Evolutionary conservation across 257 asterid species (phyloP).

Genomic region (Petunia axillaris): DNA sequence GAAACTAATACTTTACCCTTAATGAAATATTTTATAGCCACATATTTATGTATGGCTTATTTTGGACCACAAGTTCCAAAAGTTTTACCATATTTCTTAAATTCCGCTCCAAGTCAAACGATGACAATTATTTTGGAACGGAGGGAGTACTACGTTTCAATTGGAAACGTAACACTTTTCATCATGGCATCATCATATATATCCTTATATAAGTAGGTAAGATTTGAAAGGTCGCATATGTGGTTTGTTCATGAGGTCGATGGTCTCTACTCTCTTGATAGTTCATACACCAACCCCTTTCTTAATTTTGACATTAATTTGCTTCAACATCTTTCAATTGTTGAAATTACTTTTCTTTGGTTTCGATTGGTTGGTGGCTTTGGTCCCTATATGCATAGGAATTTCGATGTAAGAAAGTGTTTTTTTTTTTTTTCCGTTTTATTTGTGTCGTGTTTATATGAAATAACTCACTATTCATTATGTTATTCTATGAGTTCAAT

Average conservation of each 20-base stretch:
- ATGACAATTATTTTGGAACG: too few species aligned
- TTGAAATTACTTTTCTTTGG: background rate
- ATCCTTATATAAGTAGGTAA: constrained; percentile 11
- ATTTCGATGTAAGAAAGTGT: background rate
- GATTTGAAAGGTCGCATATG: constrained; percentile 9
- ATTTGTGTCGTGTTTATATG: background rate
- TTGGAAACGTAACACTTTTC: background rate
- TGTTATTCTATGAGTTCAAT: background rate
- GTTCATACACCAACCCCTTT: background rate
- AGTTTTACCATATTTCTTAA: too few species aligned
- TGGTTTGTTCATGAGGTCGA: background rate
- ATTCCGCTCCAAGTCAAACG: too few species aligned
- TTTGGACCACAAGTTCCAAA: too few species aligned
- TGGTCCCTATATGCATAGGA: background rate
- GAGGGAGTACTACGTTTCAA: background rate
- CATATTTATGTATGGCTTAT: too few species aligned
- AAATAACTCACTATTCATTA: background rate
- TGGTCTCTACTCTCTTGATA: background rate
- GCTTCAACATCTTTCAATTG: background rate
- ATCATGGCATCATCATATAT: background rate
- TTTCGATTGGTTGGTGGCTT: background rate
- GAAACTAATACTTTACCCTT: too few species aligned
- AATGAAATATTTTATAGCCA: too few species aligned
- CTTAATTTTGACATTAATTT: background rate
- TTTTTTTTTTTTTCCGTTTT: background rate